phyloP scores from a whole-genome alignment of 2,329 filamentous ascomycete species.

The Diaporthe velutina region DNA sequence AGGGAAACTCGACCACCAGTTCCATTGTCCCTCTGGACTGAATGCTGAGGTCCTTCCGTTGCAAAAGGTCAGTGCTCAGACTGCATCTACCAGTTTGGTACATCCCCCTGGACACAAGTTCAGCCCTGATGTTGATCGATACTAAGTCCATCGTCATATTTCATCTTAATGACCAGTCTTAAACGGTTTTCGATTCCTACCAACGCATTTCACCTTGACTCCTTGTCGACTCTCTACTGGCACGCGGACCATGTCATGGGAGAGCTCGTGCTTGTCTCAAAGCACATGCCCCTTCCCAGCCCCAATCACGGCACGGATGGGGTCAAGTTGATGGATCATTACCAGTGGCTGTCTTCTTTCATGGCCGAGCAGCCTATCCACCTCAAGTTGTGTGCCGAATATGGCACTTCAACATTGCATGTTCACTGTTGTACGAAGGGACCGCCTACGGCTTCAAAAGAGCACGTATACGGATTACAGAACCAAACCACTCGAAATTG shows the following conservation, averaged over 20 bases:
- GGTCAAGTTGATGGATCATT: not conserved
- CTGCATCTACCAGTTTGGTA: not conserved
- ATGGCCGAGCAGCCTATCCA: not conserved
- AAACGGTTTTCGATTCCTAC: not conserved
- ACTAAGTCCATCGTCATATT: not conserved
- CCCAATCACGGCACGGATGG: not conserved
- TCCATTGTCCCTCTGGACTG: too few species aligned
- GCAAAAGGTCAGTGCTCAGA: not conserved
- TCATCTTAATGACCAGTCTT: not conserved
- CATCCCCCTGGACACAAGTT: not conserved
- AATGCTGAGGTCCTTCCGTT: not conserved
- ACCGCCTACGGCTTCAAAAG: too few species aligned
- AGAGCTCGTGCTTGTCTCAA: not conserved
- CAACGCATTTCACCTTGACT: too few species aligned
- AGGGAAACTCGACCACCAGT: not conserved
- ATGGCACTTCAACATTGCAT: too few species aligned
- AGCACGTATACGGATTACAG: too few species aligned
- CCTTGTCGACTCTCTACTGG: not conserved
- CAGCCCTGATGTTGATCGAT: not conserved
- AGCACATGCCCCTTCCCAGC: not conserved
- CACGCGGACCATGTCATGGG: too few species aligned
- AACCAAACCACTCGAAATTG: too few species aligned
- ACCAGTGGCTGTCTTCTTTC: not conserved
- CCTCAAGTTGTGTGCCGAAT: not conserved
- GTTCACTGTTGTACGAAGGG: too few species aligned